A percentile compares a stretch with the other conserved stretches of the same genome.
Evolutionary conservation across 2,329 filamentous ascomycete genomes (phyloP).

Genomic region (Xylariaceae sp.): DNA sequence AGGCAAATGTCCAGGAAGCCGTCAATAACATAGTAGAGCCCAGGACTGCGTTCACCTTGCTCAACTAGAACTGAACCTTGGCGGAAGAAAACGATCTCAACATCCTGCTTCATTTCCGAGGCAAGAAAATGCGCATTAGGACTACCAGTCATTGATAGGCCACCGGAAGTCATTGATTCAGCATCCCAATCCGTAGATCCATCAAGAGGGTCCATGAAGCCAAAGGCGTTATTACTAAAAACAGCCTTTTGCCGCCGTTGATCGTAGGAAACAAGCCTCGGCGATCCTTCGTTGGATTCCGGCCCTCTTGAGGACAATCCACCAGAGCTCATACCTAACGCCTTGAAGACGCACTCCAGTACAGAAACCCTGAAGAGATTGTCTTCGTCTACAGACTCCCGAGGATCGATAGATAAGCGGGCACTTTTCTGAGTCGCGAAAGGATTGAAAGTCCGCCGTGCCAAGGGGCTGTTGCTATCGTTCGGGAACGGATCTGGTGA

Average conservation of each 20-base stretch:
- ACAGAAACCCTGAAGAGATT: conserved; percentile 84
- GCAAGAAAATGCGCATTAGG: conserved; percentile 63
- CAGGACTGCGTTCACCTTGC: conserved; percentile 94
- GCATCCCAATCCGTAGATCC: conserved; percentile 74
- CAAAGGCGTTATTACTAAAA: conserved; percentile 80
- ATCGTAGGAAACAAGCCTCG: conserved; percentile 79
- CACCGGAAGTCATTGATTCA: conserved; percentile 75
- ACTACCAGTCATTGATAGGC: conserved; percentile 55
- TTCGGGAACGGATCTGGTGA: conserved; percentile 29
- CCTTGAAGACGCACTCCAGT: conserved; percentile 91
- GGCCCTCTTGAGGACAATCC: conserved; percentile 61
- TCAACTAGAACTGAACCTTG: conserved; percentile 93
- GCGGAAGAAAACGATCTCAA: conserved; percentile 96
- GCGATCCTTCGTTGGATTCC: conserved; percentile 80
- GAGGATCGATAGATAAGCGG: conserved; percentile 56
- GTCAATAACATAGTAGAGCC: conserved; percentile 95
- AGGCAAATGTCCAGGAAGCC: conserved; percentile 93
- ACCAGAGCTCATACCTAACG: conserved; percentile 73
- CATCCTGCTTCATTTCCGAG: conserved; percentile 82
- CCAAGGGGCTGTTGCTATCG: conserved; percentile 38
- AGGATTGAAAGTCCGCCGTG: conserved; percentile 50
- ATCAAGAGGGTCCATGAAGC: conserved; percentile 83
- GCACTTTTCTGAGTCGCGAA: conserved; percentile 49
- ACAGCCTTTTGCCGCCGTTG: conserved; percentile 73
- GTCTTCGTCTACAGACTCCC: conserved; percentile 85